Conservation (phyloP, 441 rosid genomes). For the Mallotus japonicus region DNA sequence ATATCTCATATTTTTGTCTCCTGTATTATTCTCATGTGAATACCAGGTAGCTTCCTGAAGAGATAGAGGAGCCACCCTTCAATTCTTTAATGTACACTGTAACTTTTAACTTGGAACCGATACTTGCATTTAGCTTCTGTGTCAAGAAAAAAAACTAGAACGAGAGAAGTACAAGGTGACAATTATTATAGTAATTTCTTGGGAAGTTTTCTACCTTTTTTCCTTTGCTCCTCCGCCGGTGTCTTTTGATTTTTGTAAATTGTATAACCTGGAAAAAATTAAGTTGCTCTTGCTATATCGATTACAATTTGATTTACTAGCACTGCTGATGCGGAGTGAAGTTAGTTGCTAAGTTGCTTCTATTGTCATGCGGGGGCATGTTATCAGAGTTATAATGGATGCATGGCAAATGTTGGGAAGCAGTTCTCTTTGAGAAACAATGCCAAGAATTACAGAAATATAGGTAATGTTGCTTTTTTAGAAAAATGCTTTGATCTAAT, state of each 20-base stretch:
- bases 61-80: constrained; percentile 35
- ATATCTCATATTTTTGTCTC: constrained; percentile 27
- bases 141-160: constrained; percentile 23
- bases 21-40: constrained; percentile 44
- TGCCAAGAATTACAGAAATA: too few relatives aligned
- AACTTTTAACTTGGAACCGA: constrained; percentile 42
- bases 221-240: neutral
- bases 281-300: constrained; percentile 2
- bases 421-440: too few relatives aligned
- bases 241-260: constrained; percentile 16
- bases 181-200: constrained; percentile 29
- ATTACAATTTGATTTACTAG: neutral
- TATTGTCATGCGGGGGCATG: neutral
- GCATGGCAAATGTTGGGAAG: neutral
- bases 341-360: neutral
- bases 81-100: constrained; percentile 60
- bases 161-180: constrained; percentile 38
- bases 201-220: constrained; percentile 16
- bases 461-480: constrained; percentile 3
- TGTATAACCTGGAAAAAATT: neutral
- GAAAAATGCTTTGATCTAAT: neutral
- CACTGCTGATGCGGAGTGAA: neutral
- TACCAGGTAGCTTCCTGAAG: constrained; percentile 43
- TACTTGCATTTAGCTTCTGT: constrained; percentile 42
- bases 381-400: neutral